A percentile compares a stretch with the other conserved stretches of the same genome.
These are phyloP conservation scores for Debaryomycetaceae sp. DNA, from an alignment of 1,139 yeast genomes.

Conservation along the genomic window DNA sequence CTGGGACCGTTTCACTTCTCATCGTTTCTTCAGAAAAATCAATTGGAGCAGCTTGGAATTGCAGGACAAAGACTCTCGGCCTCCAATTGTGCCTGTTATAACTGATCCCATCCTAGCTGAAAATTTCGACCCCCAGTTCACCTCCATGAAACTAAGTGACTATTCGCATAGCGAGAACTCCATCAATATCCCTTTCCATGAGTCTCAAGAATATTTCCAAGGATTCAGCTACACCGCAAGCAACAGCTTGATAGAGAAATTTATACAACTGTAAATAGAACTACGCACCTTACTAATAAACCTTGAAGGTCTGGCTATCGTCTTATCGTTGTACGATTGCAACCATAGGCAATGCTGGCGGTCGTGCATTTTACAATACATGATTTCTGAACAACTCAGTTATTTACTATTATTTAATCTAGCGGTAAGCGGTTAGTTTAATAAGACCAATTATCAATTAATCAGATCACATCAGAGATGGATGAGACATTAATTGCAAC, in stretches of 20 bases:
- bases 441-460: background rate
- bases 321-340: background rate
- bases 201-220: constrained; percentile 12
- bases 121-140: constrained; percentile 30
- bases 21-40: constrained; percentile 31
- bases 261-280: too few relatives aligned
- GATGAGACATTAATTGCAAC: constrained; percentile 88
- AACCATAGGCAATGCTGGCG: background rate
- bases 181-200: constrained; percentile 9
- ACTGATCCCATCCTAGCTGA: constrained; percentile 35
- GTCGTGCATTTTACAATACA: background rate
- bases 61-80: constrained; percentile 17
- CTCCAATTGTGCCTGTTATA: constrained; percentile 33
- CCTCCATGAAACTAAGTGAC: constrained; percentile 22
- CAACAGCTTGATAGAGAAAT: constrained; percentile 22
- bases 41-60: constrained; percentile 24
- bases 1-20: constrained; percentile 27
- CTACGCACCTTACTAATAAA: too few relatives aligned
- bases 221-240: constrained; percentile 33
- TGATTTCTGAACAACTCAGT: background rate
- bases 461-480: constrained; percentile 39
- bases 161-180: constrained; percentile 14
- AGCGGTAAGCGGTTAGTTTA: background rate
- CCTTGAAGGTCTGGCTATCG: too few relatives aligned
- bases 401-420: background rate